These are phyloP conservation scores for Streptanthus diversifolius DNA, from an alignment of 345 rosid genomes.

Conservation along the genomic window DNA sequence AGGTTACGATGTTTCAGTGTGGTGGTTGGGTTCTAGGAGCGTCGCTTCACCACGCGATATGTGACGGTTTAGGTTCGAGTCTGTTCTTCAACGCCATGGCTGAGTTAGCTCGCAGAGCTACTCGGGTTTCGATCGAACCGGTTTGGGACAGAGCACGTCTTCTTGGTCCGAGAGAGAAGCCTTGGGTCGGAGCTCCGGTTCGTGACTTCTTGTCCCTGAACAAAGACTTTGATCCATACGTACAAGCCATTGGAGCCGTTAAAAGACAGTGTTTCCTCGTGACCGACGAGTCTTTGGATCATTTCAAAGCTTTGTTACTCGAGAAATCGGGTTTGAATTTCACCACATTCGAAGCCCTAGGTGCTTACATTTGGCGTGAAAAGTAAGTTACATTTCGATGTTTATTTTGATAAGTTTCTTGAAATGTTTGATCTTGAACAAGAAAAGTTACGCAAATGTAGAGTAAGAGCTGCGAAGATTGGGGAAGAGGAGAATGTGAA, in stretches of 20 bases:
- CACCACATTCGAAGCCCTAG: constrained; percentile 85
- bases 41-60: constrained; percentile 62
- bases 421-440: background rate
- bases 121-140: constrained; percentile 42
- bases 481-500: constrained; percentile 48
- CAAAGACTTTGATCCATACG: constrained; percentile 47
- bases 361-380: constrained; percentile 87
- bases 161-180: constrained; percentile 68
- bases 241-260: constrained; percentile 37
- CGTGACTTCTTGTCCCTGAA: constrained; percentile 46
- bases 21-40: constrained; percentile 75
- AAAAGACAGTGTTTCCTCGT: constrained; percentile 54
- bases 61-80: constrained; percentile 86
- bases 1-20: constrained; percentile 64
- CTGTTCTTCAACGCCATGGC: constrained; percentile 62
- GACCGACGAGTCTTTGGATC: constrained; percentile 61
- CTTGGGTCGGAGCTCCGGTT: constrained; percentile 49
- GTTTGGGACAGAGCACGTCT: constrained; percentile 61
- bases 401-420: background rate
- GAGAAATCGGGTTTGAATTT: constrained; percentile 55
- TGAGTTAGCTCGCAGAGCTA: constrained; percentile 67
- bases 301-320: constrained; percentile 45
- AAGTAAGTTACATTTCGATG: constrained; percentile 48
- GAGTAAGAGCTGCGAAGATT: constrained; percentile 54
- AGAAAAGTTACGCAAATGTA: constrained; percentile 6